Base-by-base conservation (phyloP, 208 protist species). In the Wallacemonas sp. region DNA sequence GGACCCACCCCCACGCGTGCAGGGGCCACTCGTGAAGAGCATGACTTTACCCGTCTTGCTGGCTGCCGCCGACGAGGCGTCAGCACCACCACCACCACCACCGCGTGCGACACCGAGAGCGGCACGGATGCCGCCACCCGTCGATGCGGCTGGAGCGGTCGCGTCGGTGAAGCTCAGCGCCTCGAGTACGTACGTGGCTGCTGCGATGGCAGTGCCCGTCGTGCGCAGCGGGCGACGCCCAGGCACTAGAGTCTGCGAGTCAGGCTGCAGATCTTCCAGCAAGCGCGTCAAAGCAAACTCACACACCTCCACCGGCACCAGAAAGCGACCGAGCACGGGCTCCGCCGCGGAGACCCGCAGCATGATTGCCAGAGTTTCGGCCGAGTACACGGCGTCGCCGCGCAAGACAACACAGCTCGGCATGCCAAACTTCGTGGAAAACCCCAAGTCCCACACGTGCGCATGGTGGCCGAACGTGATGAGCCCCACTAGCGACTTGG, bases 401-500 rank as follows among this genome's bases (percentile, higher is more conserved):
- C 83, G 89, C 27, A 93, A 63, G 33, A 68, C 69, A 67, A 89
- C 81, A 57, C 93, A 80, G 57, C 88, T 83, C 15, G 92, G 62
- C 21, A 98, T 45, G n/a, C 85, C 66, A 67, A 21, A 73, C 39
- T 53, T 17, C 0, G 55, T 34, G 22, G 54, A 21, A 24, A 36
- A 54, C 42, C 77, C 72, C 12, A 98, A 61, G 54, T 97, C 86
- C 83, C 90, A 92, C 32, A 96, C 79, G 0, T 67, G 62, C 44
- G 98, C 89, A 26, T 85, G 97, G 6, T 94, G 88, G 17, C 98
- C 98, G 71, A 98, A 99, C 1, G 98, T 98, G 59, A 99, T 97
- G 17, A 99, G 78, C 17, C 98, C 98, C 21, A 99, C 92, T 15
- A 98, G 79, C 1, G 98, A 85, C 63, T 97, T 83, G 45, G 86